Evolutionary conservation across 495 filamentous ascomycete genomes (phyloP).

Genomic region (Lasiosphaeriaceae sp.): DNA sequence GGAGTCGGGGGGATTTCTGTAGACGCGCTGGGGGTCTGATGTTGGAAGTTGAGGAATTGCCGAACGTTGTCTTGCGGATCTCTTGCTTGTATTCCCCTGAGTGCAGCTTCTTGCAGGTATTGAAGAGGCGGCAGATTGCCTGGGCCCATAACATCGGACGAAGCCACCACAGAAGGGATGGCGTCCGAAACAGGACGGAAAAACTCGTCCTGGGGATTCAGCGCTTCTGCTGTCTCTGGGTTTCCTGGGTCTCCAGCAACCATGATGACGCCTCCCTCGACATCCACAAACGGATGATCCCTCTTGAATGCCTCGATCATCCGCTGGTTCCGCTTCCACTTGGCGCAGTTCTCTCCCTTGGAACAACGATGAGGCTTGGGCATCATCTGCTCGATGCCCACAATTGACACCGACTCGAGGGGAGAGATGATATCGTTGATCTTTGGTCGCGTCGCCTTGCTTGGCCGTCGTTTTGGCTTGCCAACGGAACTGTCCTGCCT

Average conservation of each 20-base stretch:
- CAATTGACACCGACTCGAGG: conserved; percentile 81
- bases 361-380: conserved; percentile 82
- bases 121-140: conserved; percentile 56
- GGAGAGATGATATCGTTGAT: conserved; percentile 66
- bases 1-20: conserved; percentile 54
- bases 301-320: conserved; percentile 62
- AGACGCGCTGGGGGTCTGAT: conserved; percentile 46
- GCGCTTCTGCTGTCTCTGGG: conserved; percentile 53
- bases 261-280: conserved; percentile 59
- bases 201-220: conserved; percentile 36
- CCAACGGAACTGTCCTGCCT: conserved; percentile 32
- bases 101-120: conserved; percentile 63
- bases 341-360: conserved; percentile 85
- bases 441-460: conserved; percentile 35
- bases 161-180: conserved; percentile 79
- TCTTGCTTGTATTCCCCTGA: conserved; percentile 60
- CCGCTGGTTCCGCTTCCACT: conserved; percentile 69
- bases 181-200: conserved; percentile 58
- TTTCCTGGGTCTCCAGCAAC: conserved; percentile 69
- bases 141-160: conserved; percentile 81
- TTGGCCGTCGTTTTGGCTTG: conserved; percentile 36
- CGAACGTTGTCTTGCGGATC: conserved; percentile 91
- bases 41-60: conserved; percentile 80
- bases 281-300: conserved; percentile 60
- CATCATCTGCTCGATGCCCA: conserved; percentile 83